Evolutionary conservation across 1,284 basidiomycete species (phyloP), one percentile per base, ranked within the genome.

Genomic region (Tilletia horrida): DNA sequence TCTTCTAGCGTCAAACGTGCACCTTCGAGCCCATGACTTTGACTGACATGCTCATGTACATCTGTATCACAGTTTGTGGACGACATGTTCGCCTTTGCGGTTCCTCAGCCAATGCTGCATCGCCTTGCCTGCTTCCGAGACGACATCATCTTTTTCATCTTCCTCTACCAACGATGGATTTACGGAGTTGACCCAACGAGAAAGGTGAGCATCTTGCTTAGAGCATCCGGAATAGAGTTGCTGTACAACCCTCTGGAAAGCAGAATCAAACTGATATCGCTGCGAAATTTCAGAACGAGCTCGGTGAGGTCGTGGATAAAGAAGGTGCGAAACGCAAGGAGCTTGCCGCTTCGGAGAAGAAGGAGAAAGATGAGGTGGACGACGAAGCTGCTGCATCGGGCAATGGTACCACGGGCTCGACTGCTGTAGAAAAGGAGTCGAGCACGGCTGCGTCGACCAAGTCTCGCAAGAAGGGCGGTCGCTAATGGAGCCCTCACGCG

Each of bases 41-140:
- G 27, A 62, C 71, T 63, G 67, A 67, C 72, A 83, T 25, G 81
- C 79, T 1, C 84, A 83, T 6, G 83, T 85, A 40, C 11, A 4
- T 40, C 35, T 40, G 6, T 4, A 40, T 40, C 35, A 11, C 35
- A 40, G 35, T 40, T 40, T 65, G 91, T 96, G 40, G 93, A 97
- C 83, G 93, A 96, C 83, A 87, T 95, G 74, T 72, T 78, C 68
- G 78, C 79, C 23, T 95, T 94, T 83, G 91, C 91, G 79, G 92
- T 95, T 84, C 91, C 92, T 84, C 97, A 97, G 94, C 95, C 95
- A 18, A 88, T 90, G 80, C 85, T 97, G 64, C 94, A 97, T 82
- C 88, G 92, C 69, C 83, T 94, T 67, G 90, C 91, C 2, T 92
- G 91, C 81, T 93, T 93, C 87, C 69, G 83, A 50, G 83, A 83